Base-by-base conservation (phyloP, 495 filamentous ascomycete species). In the Halenospora varia region DNA sequence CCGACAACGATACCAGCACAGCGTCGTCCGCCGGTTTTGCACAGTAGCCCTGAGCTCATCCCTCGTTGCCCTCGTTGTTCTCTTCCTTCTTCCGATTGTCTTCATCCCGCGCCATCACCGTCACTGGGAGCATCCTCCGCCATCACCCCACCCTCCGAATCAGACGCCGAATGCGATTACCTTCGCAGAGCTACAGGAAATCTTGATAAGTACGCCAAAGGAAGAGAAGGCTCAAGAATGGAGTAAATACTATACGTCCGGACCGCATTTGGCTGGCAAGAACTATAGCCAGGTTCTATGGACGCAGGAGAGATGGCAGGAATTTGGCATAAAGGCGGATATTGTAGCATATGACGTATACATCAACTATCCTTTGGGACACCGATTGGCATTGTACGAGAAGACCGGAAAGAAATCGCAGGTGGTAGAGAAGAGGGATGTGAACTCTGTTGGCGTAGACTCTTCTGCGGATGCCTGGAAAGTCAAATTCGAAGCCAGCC, bases 221-320 rank as follows among this genome's bases (percentile, higher is more conserved):
- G 79, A 82, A 45, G 75, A 79, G 24, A 86, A 85, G 64, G 84
- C 82, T 6, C 75, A 81, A 55, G 85, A 95, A 70, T 97, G 91
- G 91, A 93, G 88, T 66, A 73, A 80, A 59, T 97, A 97, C 71
- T 97, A 97, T 63, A 96, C 94, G 0, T 72, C 85, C 1, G 94
- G 94, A 0, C 81, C 89, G 1, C 94, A 98, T 76, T 75, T 98
- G 25, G 89, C 87, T 0, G 94, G 94, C 11, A 88, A 89, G 77
- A 97, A 97, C 64, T 77, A 53, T 19, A 47, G 52, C 6, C 84
- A 96, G 73, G 94, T 89, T 3, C 70, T 86, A 48, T 98, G 91
- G 91, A 98, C 94, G 0, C 78, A 82, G 61, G 83, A 95, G 22
- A 85, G 77, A 61, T 97, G 91, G 91, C 73, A 85, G 62, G 85